Conservation (phyloP, 257 asterid species). For the Salvia rosmarinus region DNA sequence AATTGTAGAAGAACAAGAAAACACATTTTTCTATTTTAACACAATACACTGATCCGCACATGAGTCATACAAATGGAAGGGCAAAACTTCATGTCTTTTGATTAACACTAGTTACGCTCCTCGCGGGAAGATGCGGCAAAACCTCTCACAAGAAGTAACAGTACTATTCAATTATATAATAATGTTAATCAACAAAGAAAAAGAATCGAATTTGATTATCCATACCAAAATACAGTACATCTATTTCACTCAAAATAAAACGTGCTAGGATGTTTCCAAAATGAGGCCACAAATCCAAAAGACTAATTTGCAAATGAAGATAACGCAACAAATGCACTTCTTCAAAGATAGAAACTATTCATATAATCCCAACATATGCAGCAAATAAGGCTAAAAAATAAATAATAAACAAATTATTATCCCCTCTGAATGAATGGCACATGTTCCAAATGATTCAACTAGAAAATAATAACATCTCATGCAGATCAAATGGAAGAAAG, state of each 20-base stretch:
- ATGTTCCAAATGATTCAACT: constrained; percentile 17
- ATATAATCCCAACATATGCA: background rate
- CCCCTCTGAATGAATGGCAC: background rate
- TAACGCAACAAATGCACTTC: constrained; percentile 1
- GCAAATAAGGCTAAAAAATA: constrained; percentile 12
- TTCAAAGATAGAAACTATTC: constrained; percentile 17
- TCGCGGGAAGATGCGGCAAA: constrained; percentile 1
- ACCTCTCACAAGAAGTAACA: background rate
- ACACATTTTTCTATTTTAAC: background rate
- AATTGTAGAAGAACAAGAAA: constrained; percentile 32
- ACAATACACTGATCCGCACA: constrained; percentile 3
- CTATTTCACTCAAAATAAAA: background rate
- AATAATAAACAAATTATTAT: background rate
- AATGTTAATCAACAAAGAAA: background rate
- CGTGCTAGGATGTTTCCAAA: background rate
- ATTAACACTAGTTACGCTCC: background rate
- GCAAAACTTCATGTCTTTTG: constrained; percentile 4
- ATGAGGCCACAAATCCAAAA: constrained; percentile 6
- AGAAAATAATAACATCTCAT: background rate
- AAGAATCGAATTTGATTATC: background rate
- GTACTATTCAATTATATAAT: background rate
- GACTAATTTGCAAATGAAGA: constrained; percentile 19
- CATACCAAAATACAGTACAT: background rate
- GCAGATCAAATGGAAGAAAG: constrained; percentile 21
- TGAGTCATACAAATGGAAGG: background rate